Evolutionary conservation across 805 yeast genomes (phyloP).

Genomic region (Clavispora carvajalis): DNA sequence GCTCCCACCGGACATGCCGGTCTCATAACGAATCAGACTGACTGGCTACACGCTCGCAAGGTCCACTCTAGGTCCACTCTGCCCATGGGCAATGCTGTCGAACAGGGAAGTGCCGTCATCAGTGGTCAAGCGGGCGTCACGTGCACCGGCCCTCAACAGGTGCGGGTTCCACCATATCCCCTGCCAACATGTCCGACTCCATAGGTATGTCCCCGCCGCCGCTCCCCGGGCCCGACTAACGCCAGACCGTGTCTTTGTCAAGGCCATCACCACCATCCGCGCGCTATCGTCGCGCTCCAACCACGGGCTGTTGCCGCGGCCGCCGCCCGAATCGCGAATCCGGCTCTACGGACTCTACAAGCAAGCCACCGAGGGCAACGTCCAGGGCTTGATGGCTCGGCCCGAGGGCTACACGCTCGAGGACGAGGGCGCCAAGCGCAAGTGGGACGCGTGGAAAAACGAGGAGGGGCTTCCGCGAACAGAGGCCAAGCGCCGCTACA

Average conservation of each 20-base stretch:
- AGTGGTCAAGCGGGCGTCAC: no score
- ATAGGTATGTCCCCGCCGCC: slow-evolving; percentile 31
- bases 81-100: no score
- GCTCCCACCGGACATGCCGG: no score
- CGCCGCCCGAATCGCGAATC: slow-evolving; percentile 66
- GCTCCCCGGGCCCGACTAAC: slow-evolving; percentile 5
- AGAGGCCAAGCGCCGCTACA: slow-evolving; percentile 71
- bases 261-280: slow-evolving; percentile 75
- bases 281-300: slow-evolving; percentile 63
- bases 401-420: slow-evolving; percentile 58
- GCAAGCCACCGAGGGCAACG: slow-evolving; percentile 87
- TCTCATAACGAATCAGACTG: no score
- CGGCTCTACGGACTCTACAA: slow-evolving; percentile 77
- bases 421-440: slow-evolving; percentile 62
- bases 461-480: slow-evolving; percentile 63
- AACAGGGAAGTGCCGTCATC: no score
- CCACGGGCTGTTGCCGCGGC: slow-evolving; percentile 63
- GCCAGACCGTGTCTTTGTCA: slow-evolving; percentile 70
- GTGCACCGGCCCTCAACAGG: neutral
- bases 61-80: no score
- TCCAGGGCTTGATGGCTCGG: slow-evolving; percentile 59
- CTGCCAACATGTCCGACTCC: slow-evolving; percentile 41
- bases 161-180: neutral
- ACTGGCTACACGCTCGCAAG: no score
- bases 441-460: slow-evolving; percentile 83